Evolutionary conservation across 495 filamentous ascomycete genomes (phyloP).

Genomic region (Trichocladium uniseriatum): DNA sequence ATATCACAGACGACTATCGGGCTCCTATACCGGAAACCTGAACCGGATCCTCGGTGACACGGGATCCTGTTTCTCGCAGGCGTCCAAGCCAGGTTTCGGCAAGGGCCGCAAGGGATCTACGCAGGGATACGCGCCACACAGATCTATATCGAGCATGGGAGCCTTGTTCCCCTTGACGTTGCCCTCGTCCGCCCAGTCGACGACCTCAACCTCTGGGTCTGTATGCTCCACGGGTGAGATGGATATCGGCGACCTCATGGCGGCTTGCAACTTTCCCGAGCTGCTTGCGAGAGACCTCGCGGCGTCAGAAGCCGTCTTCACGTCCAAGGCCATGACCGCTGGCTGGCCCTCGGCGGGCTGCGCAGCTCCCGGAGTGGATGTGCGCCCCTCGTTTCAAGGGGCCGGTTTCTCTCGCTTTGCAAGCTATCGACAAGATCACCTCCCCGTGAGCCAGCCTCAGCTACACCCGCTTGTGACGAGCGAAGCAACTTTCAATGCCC

Average conservation of each 20-base stretch:
- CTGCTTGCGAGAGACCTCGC: conserved; percentile 36
- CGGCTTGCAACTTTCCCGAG: conserved; percentile 36
- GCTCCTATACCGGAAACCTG: conserved; percentile 13
- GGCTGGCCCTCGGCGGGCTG: conserved; percentile 27
- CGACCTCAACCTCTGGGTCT: not conserved
- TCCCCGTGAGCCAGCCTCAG: not conserved
- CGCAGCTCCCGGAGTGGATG: conserved; percentile 16
- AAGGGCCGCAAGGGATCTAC: conserved; percentile 17
- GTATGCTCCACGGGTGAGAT: conserved; percentile 3
- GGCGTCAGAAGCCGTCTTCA: conserved; percentile 29
- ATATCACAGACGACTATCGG: not conserved
- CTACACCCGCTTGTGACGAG: not conserved
- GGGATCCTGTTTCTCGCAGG: conserved; percentile 11
- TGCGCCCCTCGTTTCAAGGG: conserved; percentile 13
- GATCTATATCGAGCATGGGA: conserved; percentile 19
- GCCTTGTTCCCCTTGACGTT: conserved; percentile 10
- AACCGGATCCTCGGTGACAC: conserved; percentile 22
- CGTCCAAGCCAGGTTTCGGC: conserved; percentile 13
- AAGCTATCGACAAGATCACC: not conserved
- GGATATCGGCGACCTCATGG: conserved; percentile 15
- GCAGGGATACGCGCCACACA: conserved; percentile 20
- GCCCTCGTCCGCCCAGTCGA: conserved; percentile 1
- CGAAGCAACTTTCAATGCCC: not conserved
- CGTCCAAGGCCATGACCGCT: conserved; percentile 34
- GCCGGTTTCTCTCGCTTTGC: conserved; percentile 4